Conservation (phyloP, 2,329 filamentous ascomycete species). For the Aspergillus ustus region DNA sequence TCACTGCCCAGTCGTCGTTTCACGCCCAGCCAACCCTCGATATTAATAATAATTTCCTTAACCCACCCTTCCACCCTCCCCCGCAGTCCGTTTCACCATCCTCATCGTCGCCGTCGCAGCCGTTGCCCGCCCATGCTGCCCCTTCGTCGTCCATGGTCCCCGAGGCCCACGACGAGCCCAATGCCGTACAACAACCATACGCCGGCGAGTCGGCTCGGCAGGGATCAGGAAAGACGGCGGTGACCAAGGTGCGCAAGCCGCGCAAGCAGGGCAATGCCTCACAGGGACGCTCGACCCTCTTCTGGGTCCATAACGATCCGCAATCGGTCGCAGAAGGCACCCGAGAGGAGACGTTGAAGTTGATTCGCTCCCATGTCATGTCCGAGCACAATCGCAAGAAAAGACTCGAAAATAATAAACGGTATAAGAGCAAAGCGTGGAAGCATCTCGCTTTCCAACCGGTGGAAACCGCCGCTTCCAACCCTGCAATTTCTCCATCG, state of each 20-base stretch:
- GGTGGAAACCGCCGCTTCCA: conserved; percentile 30
- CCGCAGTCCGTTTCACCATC: conserved; percentile 17
- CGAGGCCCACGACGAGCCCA: conserved; percentile 10
- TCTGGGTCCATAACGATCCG: conserved; percentile 46
- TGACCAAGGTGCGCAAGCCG: conserved; percentile 39
- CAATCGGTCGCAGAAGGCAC: conserved; percentile 43
- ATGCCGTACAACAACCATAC: conserved; percentile 13
- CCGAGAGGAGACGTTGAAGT: conserved; percentile 45
- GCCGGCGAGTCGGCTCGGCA: conserved; percentile 16
- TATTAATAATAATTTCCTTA: conserved; percentile 15
- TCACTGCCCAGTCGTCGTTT: conserved; percentile 4
- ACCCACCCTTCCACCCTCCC: conserved; percentile 12
- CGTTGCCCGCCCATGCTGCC: conserved; percentile 13
- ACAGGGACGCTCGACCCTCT: conserved; percentile 40
- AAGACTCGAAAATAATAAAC: conserved; percentile 44
- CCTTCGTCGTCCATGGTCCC: conserved; percentile 15
- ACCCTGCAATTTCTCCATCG: conserved; percentile 15
- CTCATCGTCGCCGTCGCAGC: conserved; percentile 13
- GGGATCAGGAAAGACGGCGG: conserved; percentile 26
- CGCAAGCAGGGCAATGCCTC: conserved; percentile 38
- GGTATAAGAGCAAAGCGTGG: conserved; percentile 44
- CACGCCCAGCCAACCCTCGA: neutral
- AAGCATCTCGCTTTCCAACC: conserved; percentile 43
- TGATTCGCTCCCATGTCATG: conserved; percentile 50
- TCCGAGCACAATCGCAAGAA: conserved; percentile 50